Evolutionary conservation across 1,284 basidiomycete genomes (phyloP).

Genomic region (Schizopora paradoxa): DNA sequence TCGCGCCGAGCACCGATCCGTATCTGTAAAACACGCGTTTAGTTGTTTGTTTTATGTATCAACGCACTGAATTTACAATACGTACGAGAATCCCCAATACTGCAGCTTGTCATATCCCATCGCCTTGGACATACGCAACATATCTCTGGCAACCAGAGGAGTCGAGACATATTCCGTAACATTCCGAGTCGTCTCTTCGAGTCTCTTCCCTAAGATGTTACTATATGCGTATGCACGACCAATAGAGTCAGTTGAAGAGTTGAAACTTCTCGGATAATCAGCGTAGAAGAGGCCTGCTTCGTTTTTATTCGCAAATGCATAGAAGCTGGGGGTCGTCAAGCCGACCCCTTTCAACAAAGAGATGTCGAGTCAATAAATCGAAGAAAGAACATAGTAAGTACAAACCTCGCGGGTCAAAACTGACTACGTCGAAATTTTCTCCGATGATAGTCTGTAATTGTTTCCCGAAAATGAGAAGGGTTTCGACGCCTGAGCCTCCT

Average conservation of each 20-base stretch:
- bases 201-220: neutral
- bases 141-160: constrained; percentile 6
- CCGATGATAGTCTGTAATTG: constrained; percentile 2
- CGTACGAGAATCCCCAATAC: constrained; percentile 11
- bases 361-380: too few relatives aligned
- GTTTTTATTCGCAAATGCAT: neutral
- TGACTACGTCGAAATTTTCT: constrained; percentile 8
- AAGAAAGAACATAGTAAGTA: neutral
- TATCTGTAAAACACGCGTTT: too few relatives aligned
- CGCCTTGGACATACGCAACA: constrained; percentile 6
- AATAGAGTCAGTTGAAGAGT: neutral
- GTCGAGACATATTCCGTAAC: constrained; percentile 1
- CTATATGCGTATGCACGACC: neutral
- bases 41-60: neutral
- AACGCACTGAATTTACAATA: neutral
- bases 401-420: constrained; percentile 11
- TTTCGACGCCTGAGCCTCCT: constrained; percentile 5
- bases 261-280: neutral
- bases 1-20: constrained; percentile 7
- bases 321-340: neutral
- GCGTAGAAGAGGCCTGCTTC: neutral
- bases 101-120: constrained; percentile 5
- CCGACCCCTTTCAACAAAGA: constrained; percentile 4
- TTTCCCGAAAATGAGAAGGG: neutral
- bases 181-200: neutral